Evolutionary conservation across 1,284 basidiomycete genomes (phyloP).

Genomic region (Ceratobasidium theobromae): DNA sequence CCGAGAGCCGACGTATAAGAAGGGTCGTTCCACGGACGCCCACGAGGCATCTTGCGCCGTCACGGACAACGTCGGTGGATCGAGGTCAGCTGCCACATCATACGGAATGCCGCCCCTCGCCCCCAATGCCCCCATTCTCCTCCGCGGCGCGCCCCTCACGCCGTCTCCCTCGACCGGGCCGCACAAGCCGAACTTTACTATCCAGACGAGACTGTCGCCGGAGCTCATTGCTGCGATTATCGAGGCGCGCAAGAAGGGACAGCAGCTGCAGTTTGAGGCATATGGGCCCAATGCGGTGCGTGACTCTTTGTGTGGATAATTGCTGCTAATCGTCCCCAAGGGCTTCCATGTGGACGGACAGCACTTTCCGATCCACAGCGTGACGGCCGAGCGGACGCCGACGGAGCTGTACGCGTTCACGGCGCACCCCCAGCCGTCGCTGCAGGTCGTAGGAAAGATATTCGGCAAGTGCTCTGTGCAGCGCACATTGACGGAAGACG

Average conservation of each 20-base stretch:
- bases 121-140: conserved; percentile 14
- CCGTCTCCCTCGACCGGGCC: conserved; percentile 19
- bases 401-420: conserved; percentile 28
- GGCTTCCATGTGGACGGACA: conserved; percentile 30
- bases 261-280: conserved; percentile 19
- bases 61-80: neutral
- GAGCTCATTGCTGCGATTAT: conserved; percentile 27
- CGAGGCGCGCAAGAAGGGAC: conserved; percentile 29
- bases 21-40: conserved; percentile 21
- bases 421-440: neutral
- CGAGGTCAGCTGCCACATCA: too few relatives aligned
- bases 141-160: conserved; percentile 23
- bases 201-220: conserved; percentile 13
- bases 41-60: conserved; percentile 11
- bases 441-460: conserved; percentile 28
- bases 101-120: conserved; percentile 12
- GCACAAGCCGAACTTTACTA: conserved; percentile 23
- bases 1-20: too few relatives aligned
- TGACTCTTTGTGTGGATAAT: neutral
- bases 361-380: conserved; percentile 25
- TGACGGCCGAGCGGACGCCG: conserved; percentile 17
- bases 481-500: conserved; percentile 23
- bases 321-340: neutral
- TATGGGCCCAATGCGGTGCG: conserved; percentile 24
- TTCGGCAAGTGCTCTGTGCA: conserved; percentile 14